Percentiles rank a stretch among this genome's conserved stretches.
Evolutionary conservation across 2,329 filamentous ascomycete genomes (phyloP).

Genomic region (Juglanconis sp.): DNA sequence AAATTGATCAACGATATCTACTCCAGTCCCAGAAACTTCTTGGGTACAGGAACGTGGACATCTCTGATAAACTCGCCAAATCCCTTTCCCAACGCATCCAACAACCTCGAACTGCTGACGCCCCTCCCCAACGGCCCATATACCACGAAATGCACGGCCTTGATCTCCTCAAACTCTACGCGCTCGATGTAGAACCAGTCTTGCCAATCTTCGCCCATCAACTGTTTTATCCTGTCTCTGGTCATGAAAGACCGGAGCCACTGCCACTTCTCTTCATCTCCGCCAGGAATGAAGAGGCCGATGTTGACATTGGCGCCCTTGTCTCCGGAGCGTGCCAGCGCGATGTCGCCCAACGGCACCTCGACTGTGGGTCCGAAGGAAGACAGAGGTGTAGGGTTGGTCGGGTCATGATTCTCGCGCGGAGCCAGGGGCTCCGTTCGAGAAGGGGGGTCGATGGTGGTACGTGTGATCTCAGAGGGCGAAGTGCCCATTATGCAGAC

Average conservation of each 20-base stretch:
- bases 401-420: background rate
- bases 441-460: background rate
- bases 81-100: background rate
- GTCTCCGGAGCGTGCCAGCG: background rate
- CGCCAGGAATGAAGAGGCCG: background rate
- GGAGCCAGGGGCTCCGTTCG: background rate
- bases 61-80: background rate
- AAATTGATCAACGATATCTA: no score
- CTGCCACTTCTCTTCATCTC: conserved; percentile 17
- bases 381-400: background rate
- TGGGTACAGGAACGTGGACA: no score
- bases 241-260: background rate
- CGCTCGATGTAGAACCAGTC: background rate
- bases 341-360: background rate
- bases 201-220: background rate
- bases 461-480: background rate
- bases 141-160: background rate
- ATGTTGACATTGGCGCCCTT: conserved; percentile 7
- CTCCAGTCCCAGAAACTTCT: no score
- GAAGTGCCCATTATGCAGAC: background rate
- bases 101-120: background rate
- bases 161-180: background rate
- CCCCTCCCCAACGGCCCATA: background rate
- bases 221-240: background rate
- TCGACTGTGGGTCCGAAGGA: background rate